Evolutionary conservation across 306 rosid species (phyloP).

Genomic region (Spatholobus suberectus): DNA sequence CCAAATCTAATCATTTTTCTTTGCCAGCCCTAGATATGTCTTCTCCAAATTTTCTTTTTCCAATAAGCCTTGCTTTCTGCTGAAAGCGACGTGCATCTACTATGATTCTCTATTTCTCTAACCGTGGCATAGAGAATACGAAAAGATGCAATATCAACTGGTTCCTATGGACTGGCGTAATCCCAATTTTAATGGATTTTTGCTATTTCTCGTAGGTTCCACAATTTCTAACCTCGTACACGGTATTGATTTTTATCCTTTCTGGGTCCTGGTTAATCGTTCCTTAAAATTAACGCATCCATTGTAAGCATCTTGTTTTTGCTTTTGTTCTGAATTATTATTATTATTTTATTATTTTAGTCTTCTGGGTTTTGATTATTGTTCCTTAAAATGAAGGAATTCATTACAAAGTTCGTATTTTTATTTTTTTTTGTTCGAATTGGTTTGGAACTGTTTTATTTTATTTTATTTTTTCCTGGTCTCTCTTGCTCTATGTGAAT

Average conservation of each 20-base stretch:
- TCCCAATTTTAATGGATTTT: slow-evolving; percentile 50
- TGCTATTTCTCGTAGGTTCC: slow-evolving; percentile 70
- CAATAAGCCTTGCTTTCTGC: neutral
- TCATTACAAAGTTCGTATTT: neutral
- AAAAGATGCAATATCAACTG: slow-evolving; percentile 59
- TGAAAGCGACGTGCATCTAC: slow-evolving; percentile 36
- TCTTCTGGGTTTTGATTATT: neutral
- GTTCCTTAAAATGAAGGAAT: neutral
- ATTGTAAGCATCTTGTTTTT: neutral
- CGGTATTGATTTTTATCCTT: neutral
- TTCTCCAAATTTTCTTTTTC: neutral
- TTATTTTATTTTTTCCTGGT: neutral
- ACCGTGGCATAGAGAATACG: slow-evolving; percentile 48
- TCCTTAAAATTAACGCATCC: neutral
- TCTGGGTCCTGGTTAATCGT: neutral
- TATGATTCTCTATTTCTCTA: slow-evolving; percentile 51
- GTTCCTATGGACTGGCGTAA: slow-evolving; percentile 66
- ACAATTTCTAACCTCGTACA: slow-evolving; percentile 38
- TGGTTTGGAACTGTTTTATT: neutral
- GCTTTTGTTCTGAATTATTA: neutral
- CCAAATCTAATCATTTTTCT: neutral
- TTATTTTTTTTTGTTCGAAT: neutral
- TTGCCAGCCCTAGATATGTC: neutral
- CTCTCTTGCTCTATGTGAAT: neutral
- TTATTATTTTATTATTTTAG: no score